These are phyloP conservation scores for Ophiosphaerella narmari DNA, from an alignment of 2,329 filamentous ascomycete species.

Conservation along the genomic window DNA sequence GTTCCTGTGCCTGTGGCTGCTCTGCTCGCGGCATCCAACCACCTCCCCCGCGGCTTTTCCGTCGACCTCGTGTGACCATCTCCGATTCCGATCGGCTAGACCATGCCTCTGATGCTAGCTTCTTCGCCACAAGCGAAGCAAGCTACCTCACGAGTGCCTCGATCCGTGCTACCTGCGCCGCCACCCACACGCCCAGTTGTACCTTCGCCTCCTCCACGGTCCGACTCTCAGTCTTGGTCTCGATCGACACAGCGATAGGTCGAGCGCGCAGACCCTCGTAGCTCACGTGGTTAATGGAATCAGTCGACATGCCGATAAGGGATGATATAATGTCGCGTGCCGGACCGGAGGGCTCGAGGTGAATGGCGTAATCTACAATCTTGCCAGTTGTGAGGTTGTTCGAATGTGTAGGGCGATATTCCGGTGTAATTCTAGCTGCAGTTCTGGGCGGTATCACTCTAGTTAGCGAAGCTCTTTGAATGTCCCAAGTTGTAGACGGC, in stretches of 20 bases:
- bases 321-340: slow-evolving; percentile 16
- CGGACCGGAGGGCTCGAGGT: slow-evolving; percentile 15
- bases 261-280: slow-evolving; percentile 16
- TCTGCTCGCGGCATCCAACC: too few species aligned
- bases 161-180: slow-evolving; percentile 15
- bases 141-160: slow-evolving; percentile 9
- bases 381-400: slow-evolving; percentile 17
- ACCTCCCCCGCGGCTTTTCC: too few species aligned
- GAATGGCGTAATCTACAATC: slow-evolving; percentile 22
- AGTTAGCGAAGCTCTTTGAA: slow-evolving; percentile 9
- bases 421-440: slow-evolving; percentile 16
- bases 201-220: slow-evolving; percentile 22
- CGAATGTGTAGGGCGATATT: slow-evolving; percentile 17
- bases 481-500: neutral
- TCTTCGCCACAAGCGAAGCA: slow-evolving; percentile 6
- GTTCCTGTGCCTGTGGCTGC: slow-evolving; percentile 5
- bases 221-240: slow-evolving; percentile 22
- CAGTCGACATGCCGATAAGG: slow-evolving; percentile 11
- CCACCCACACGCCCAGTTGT: slow-evolving; percentile 18
- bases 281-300: slow-evolving; percentile 20
- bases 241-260: slow-evolving; percentile 13
- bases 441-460: slow-evolving; percentile 12
- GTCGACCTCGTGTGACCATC: slow-evolving; percentile 2
- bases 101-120: slow-evolving; percentile 4
- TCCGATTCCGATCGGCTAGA: slow-evolving; percentile 3